Base-by-base conservation (phyloP, 2,329 filamentous ascomycete genomes). In the Exophiala dermatitidis region DNA sequence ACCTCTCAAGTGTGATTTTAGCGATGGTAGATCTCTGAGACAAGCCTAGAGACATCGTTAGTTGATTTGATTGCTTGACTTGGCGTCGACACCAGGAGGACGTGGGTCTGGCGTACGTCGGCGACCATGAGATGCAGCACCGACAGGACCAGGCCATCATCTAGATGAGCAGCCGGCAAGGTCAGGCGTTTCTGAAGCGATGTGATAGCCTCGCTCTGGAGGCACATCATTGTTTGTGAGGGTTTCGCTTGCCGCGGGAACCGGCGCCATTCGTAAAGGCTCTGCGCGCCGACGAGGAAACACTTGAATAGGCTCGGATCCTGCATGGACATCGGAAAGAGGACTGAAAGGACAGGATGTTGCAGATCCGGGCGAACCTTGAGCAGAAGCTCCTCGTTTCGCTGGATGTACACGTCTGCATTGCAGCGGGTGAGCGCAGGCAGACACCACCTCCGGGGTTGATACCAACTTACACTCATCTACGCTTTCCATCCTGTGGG, bases 51-150 rank as follows among this genome's bases (percentile, higher is more conserved):
- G 12, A 34, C 6, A 28, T 28, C 7, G 38, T 41, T 26, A 45
- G 42, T 5, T 4, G 42, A 6, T 5, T 31, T 30, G 4, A 19
- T 19, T 3, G 26, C 19, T 10, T 29, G 3, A 29, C 5, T 10
- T 12, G 12, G 10, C 8, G 29, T 29, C 10, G 28, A 46, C 19
- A 56, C 56, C 19, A 19, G 19, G 19, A 19, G 19, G 19, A 19
- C 19, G 19, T 19, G 19, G 19, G 19, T 19, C 19, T 19, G 19
- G 19, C 19, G 42, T 50, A 58, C 56, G 38, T 55, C 52, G 19
- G 53, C 56, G 10, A 54, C 43, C 56, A 58, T 58, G n/a, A 58
- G 43, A 37, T 58, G 56, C 19, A 54, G 31, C 6, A 58, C 46
- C 10, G 56, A 52, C n/a, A 56, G 36, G 12, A 58, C 32, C 29